Base-by-base conservation (phyloP, 1,284 basidiomycete genomes). In the Trametes hirsuta region DNA sequence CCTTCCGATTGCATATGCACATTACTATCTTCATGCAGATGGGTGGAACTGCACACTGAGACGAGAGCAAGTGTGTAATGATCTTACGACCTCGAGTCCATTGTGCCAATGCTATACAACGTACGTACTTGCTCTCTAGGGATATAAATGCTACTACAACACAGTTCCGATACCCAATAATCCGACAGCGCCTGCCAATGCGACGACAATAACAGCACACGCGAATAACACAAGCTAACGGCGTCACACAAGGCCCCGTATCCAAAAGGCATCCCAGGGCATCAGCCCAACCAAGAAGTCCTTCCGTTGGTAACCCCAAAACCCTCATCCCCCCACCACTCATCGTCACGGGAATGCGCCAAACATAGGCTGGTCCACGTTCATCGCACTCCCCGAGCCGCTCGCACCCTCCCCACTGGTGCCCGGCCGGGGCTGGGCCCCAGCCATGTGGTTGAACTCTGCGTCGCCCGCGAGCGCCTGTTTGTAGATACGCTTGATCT, bases 401-500 rank as follows among this genome's bases (percentile, higher is more conserved):
- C 35, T 24, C 24, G 42, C 52, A 55, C 40, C 52, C 18, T 34
- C 49, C 34, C 34, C 47, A 3, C 41, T 42, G 5, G 39, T 42
- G 5, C 59, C 67, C 1, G 57, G 53, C 37, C 68, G 63, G 1
- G 64, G 64, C 30, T 63, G 46, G 49, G 80, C 75, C 14, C 74
- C 74, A 11, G 79, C 75, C 85, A 86, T 86, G 72, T 86, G 82
- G 64, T 77, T 76, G 54, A 85, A 77, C 62, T 86, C 82, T 39
- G 71, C 70, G 54, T 84, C 81, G 34, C 84, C 84, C 18, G 70
- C 69, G 14, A 76, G 72, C 4, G 84, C 81, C 47, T 76, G 74
- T 18, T 76, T 74, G 69, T 84, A 91, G 14, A 81, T 71, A 22
- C 82, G 81, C 55, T 77, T 79, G 72, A 92, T 89, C 66, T 90